Evolutionary conservation across 2,329 filamentous ascomycete species (phyloP), one percentile per base, ranked within the genome.

Genomic region (Teratosphaeriaceae sp.): DNA sequence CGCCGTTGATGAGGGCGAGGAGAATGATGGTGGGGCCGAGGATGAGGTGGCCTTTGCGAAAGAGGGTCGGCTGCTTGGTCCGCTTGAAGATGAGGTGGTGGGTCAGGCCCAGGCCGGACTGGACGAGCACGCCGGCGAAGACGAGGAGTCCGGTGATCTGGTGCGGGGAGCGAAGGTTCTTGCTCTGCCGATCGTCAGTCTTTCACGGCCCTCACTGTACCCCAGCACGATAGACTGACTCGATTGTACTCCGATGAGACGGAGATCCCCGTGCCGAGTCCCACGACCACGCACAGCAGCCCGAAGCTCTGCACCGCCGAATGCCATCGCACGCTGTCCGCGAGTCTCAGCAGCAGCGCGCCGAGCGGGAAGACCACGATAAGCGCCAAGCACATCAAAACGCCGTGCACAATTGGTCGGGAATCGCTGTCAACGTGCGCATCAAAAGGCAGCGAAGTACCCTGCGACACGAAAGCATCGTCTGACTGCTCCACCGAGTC

Each of bases 41-140:
- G 72, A 77, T 78, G 16, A 76, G 61, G 59, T 83, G 79, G 19
- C 75, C 63, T 15, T 65, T 72, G 40, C 73, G 69, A 24, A 78
- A 66, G 13, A 47, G 39, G 3, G 50, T 69, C 15, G 35, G 35
- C 18, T 46, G 47, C 16, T n/a, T n/a, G n/a, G n/a, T n/a, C n/a
- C 46, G 50, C 53, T 31, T 40, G 48, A 62, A 67, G 39, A 64
- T 49, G 23, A 58, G 45, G 50, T 69, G 66, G 43, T 69, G 64
- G 39, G 60, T 56, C 35, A 65, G 58, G 13, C 67, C 67, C n/a
- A 68, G 55, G 4, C 58, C 52, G 45, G 62, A 58, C 44, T 70
- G 67, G 6, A 62, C 43, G 21, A 63, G 48, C 7, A 66, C 50
- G 0, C 47, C 54, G 33, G 60, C 49, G 20, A 66, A 51, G 20